These are phyloP conservation scores for Porcisia hertigi DNA, from an alignment of 208 protist genomes.

Conservation along the genomic window DNA sequence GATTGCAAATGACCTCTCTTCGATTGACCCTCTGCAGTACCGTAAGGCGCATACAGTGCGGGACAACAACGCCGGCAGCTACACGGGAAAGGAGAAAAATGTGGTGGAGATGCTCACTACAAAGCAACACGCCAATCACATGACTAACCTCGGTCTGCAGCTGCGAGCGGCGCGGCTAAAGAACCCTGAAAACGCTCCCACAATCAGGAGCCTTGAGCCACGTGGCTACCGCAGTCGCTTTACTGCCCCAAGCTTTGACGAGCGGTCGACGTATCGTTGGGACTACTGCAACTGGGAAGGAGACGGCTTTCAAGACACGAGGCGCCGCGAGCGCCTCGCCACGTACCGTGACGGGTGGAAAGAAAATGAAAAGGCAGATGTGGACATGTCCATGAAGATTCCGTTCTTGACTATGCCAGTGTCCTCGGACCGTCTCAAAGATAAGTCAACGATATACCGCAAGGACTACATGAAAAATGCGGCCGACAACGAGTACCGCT, in stretches of 20 bases:
- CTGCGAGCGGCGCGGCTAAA: slow-evolving; percentile 33
- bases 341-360: slow-evolving; percentile 73
- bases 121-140: slow-evolving; percentile 50
- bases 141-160: slow-evolving; percentile 46
- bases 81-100: slow-evolving; percentile 22
- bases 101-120: slow-evolving; percentile 54
- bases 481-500: slow-evolving; percentile 40
- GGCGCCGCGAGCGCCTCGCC: slow-evolving; percentile 33
- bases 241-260: slow-evolving; percentile 48
- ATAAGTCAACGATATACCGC: slow-evolving; percentile 67
- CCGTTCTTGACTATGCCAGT: slow-evolving; percentile 75
- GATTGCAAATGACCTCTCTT: slow-evolving; percentile 39
- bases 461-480: slow-evolving; percentile 52
- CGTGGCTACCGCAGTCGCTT: slow-evolving; percentile 34
- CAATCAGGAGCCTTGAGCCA: slow-evolving; percentile 5
- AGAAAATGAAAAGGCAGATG: slow-evolving; percentile 59
- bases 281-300: slow-evolving; percentile 66
- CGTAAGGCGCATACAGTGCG: slow-evolving; percentile 47
- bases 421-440: slow-evolving; percentile 38
- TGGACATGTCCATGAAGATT: slow-evolving; percentile 59
- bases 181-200: slow-evolving; percentile 15
- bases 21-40: slow-evolving; percentile 46
- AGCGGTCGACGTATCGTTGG: slow-evolving; percentile 73
- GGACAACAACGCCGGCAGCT: slow-evolving; percentile 41
- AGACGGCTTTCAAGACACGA: slow-evolving; percentile 26